Evolutionary conservation across 345 rosid species (phyloP).

Genomic region (Mallotus nudiflorus): DNA sequence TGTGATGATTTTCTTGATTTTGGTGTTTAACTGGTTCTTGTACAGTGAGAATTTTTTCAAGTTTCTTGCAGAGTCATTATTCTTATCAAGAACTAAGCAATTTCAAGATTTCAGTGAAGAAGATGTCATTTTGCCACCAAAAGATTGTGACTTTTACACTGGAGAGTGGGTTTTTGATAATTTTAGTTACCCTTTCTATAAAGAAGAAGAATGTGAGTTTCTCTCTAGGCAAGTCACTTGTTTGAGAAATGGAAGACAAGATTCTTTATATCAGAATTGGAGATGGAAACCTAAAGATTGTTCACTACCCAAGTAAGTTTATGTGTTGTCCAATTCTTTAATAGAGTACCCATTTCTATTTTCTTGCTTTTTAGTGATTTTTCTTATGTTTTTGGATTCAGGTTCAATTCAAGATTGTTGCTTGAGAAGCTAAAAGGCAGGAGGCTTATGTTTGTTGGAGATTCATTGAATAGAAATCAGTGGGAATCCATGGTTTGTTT

Average conservation of each 20-base stretch:
- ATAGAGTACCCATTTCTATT: neutral
- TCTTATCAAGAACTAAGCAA: neutral
- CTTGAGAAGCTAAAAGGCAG: slow-evolving; percentile 59
- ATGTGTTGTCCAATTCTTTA: neutral
- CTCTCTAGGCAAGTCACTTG: slow-evolving; percentile 33
- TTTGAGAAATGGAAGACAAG: slow-evolving; percentile 26
- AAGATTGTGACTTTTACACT: slow-evolving; percentile 24
- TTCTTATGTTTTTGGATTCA: slow-evolving; percentile 12
- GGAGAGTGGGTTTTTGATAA: slow-evolving; percentile 33
- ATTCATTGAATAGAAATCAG: slow-evolving; percentile 60
- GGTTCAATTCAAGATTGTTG: slow-evolving; percentile 53
- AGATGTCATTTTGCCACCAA: slow-evolving; percentile 16
- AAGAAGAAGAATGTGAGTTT: slow-evolving; percentile 28
- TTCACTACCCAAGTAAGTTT: slow-evolving; percentile 30
- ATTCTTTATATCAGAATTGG: slow-evolving; percentile 34
- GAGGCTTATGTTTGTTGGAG: slow-evolving; percentile 71
- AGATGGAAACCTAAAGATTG: slow-evolving; percentile 37
- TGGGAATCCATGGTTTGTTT: slow-evolving; percentile 72
- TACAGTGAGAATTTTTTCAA: slow-evolving; percentile 15
- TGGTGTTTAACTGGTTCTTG: slow-evolving; percentile 10
- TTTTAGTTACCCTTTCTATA: slow-evolving; percentile 22
- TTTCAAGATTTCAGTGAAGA: neutral
- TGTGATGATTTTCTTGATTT: slow-evolving; percentile 10
- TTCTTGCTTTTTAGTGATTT: neutral
- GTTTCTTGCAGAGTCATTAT: slow-evolving; percentile 1